A percentile compares a stretch with the other conserved stretches of the same genome.
These are phyloP conservation scores for Puccinia sorghi DNA, from an alignment of 1,284 basidiomycete genomes.

Conservation along the genomic window DNA sequence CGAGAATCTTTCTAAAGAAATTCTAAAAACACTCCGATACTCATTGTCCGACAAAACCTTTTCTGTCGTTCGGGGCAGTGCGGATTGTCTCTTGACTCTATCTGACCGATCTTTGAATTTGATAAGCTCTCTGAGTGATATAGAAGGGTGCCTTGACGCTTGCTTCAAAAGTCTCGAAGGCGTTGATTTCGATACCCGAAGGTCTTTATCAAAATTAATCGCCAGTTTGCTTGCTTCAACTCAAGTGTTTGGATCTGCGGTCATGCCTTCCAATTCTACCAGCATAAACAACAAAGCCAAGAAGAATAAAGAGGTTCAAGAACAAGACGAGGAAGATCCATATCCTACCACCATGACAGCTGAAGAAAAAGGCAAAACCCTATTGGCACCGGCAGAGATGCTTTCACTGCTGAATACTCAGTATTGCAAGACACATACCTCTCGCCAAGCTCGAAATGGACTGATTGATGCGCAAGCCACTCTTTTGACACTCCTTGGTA, in stretches of 20 bases:
- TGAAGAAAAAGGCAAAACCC: constrained; percentile 69
- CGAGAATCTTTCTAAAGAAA: constrained; percentile 76
- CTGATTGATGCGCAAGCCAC: constrained; percentile 86
- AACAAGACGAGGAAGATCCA: constrained; percentile 65
- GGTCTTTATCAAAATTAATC: constrained; percentile 73
- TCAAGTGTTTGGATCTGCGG: constrained; percentile 67
- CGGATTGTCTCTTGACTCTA: constrained; percentile 46
- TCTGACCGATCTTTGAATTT: constrained; percentile 55
- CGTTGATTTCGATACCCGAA: constrained; percentile 80
- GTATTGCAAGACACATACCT: constrained; percentile 70
- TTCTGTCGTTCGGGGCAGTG: constrained; percentile 79
- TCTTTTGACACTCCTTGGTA: constrained; percentile 73
- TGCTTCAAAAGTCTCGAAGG: constrained; percentile 76
- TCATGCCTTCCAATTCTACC: constrained; percentile 56
- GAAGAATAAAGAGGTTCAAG: constrained; percentile 64
- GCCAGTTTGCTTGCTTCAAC: constrained; percentile 82
- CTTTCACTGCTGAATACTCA: constrained; percentile 72
- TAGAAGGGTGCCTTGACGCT: constrained; percentile 71
- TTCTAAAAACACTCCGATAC: constrained; percentile 77
- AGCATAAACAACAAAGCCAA: constrained; percentile 61
- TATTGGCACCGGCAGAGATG: constrained; percentile 79
- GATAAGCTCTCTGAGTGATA: constrained; percentile 64
- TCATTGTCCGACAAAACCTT: constrained; percentile 80
- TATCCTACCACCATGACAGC: constrained; percentile 61
- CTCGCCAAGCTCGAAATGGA: constrained; percentile 73